Base-by-base conservation (phyloP, 1,139 yeast genomes). In the Casaregolazyma lundiana region DNA sequence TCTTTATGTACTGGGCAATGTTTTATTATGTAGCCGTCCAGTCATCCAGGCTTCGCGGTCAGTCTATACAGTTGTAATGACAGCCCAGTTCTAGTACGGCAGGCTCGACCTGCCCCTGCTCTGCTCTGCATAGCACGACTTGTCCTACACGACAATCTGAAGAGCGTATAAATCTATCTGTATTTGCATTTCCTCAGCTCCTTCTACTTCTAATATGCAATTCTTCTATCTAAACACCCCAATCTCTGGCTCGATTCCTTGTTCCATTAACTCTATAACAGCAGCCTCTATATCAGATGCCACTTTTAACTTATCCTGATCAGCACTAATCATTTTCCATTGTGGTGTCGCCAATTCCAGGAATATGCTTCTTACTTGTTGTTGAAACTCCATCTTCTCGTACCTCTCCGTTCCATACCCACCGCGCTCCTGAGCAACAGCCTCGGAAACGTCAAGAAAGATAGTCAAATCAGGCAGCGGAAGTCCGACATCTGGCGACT, bases 321-420 rank as follows among this genome's bases (percentile, higher is more conserved):
- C 82, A 5, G 94, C 96, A 52, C 78, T 75, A 4, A 87, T 59
- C 36, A 16, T 32, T 13, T 47, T 45, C 35, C 52, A 58, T 29
- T 22, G 53, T 37, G 44, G 55, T 53, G n/a, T 50, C 54, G n/a
- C 64, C 65, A 85, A 69, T 29, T 64, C 56, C 46, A 74, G 66
- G 60, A 90, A 92, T 54, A 80, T 71, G 9, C 60, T 46, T 50
- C 80, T 77, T 3, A 94, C 99, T 38, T 69, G 68, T 17, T 68
- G 64, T 62, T 94, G 99, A 62, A 92, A 85, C 46, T 76, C 81
- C 6, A 67, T 64, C 37, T 74, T 75, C 62, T 94, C 99, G 65
- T 94, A 94, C 48, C 97, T 70, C 65, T 94, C 99, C 20, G 80
- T 83, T 17, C 99, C 99, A 72, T 85, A 94, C 1, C 95, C 95